Base-by-base conservation (phyloP, 768 basidiomycete species). In the Gymnopilus dilepis region DNA sequence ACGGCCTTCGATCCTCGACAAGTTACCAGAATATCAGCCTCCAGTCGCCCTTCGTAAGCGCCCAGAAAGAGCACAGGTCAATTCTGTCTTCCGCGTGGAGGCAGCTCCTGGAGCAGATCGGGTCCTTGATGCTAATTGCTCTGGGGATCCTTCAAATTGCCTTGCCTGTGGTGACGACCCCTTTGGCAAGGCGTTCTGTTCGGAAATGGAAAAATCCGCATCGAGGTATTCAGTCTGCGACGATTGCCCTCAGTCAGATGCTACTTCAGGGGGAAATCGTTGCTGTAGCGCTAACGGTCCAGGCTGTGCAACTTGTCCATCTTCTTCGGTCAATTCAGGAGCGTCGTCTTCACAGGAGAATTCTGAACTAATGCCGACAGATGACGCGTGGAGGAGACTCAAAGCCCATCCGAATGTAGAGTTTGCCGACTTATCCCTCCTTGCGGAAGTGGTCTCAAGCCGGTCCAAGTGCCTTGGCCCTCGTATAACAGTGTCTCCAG, bases 391-490 rank as follows among this genome's bases (percentile, higher is more conserved):
- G 91, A 85, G 84, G 28, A 87, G 87, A 65, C 80, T 96, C 63
- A 94, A 95, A 75, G 85, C 87, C 11, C 95, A 97, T 74, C 95
- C 95, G 2, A 95, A 94, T 66, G 88, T 92, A 56, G 85, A 88
- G 30, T 95, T 95, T 71, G 86, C 92, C 13, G 92, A 96, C 75
- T 79, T 97, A 55, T 77, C 86, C 2, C 80, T 97, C 56, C 84
- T 97, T 43, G 95, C 95, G 2, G 93, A 94, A 54, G 95, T 97
- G 41, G 94, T 96, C 41, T 88, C 92, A 7, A 90, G 92, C 57
- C 82, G 90, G 54, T 88, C 92, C 42, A 88, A 84, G 71, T 94
- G 92, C 70, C 84, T 81, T 1, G 91, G 91, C 17, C 89, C 92
- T 15, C 81, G 81, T 38, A 80, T 92, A 38, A 79, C 85, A 43